phyloP scores from a whole-genome alignment of 2,329 filamentous ascomycete species.

The Tympanopsis confertula region DNA sequence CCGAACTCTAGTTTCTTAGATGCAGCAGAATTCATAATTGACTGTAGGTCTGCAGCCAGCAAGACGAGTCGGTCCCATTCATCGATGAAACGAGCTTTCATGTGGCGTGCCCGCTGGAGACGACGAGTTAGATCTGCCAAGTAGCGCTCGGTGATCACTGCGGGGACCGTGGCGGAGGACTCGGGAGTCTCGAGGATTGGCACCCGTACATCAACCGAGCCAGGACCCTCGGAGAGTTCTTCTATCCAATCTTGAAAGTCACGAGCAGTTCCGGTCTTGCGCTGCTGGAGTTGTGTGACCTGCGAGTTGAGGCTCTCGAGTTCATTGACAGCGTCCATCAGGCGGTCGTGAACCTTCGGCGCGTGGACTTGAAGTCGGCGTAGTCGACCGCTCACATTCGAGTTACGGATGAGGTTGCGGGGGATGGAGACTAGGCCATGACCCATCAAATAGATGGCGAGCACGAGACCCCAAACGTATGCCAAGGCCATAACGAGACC shows the following conservation, averaged over 20 bases:
- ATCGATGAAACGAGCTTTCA: slow-evolving; percentile 68
- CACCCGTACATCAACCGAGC: slow-evolving; percentile 48
- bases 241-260: slow-evolving; percentile 92
- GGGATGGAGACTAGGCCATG: slow-evolving; percentile 91
- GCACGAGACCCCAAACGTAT: slow-evolving; percentile 82
- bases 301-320: slow-evolving; percentile 74
- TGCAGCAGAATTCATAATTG: slow-evolving; percentile 70
- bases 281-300: slow-evolving; percentile 64
- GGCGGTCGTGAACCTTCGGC: slow-evolving; percentile 71
- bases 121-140: slow-evolving; percentile 79
- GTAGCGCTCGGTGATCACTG: slow-evolving; percentile 85
- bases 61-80: slow-evolving; percentile 76
- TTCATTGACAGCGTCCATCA: slow-evolving; percentile 71
- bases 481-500: slow-evolving; percentile 82
- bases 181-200: slow-evolving; percentile 26
- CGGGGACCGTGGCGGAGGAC: slow-evolving; percentile 45
- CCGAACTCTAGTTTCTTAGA: slow-evolving; percentile 69
- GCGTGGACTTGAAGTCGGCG: slow-evolving; percentile 68
- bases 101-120: slow-evolving; percentile 70
- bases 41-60: slow-evolving; percentile 64
- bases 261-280: slow-evolving; percentile 66
- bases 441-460: slow-evolving; percentile 96
- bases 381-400: slow-evolving; percentile 64
- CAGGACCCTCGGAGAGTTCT: slow-evolving; percentile 70
- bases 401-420: slow-evolving; percentile 65